A percentile compares a stretch with the other conserved stretches of the same genome.
Conservation (phyloP, 176 grass and related monocot species). For the Musa troglodytarum region DNA sequence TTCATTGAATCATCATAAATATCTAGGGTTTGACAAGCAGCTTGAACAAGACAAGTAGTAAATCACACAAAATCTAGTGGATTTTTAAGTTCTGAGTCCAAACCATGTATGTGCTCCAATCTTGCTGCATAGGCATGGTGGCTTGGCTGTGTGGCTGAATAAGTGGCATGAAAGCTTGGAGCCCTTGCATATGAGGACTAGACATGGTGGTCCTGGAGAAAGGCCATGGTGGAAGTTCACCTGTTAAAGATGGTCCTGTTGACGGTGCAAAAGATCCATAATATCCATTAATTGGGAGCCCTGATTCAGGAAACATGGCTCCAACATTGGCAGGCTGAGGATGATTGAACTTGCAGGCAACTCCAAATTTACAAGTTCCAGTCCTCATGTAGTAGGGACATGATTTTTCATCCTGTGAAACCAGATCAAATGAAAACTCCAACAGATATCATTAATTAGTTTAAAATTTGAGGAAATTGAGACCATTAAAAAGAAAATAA, state of each 20-base stretch:
- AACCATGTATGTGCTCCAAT: slow-evolving; percentile 25
- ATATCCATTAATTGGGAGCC: slow-evolving; percentile 15
- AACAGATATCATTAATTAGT: not conserved
- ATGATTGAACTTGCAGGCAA: slow-evolving; percentile 40
- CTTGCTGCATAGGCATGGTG: slow-evolving; percentile 17
- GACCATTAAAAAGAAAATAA: too few species aligned
- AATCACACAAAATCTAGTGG: not conserved
- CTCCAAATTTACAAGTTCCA: slow-evolving; percentile 17
- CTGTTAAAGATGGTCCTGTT: slow-evolving; percentile 7
- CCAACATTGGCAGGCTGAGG: slow-evolving; percentile 19
- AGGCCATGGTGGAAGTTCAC: slow-evolving; percentile 25
- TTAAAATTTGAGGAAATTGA: too few species aligned
- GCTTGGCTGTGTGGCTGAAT: slow-evolving; percentile 14
- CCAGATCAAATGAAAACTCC: not conserved
- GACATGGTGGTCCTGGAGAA: slow-evolving; percentile 19
- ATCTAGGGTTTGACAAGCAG: too few species aligned
- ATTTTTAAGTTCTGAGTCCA: not conserved
- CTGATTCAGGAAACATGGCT: slow-evolving; percentile 16
- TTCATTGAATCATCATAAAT: too few species aligned
- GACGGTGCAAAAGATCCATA: slow-evolving; percentile 22
- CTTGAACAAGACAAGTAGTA: too few species aligned
- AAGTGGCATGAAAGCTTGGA: slow-evolving; percentile 17
- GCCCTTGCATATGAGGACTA: slow-evolving; percentile 26
- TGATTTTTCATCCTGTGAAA: slow-evolving; percentile 13
- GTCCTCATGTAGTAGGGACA: slow-evolving; percentile 11